Evolutionary conservation across 108 stramenopile genomes (phyloP), one percentile per base, ranked within the genome.

Genomic region (Fistulifera pelliculosa): DNA sequence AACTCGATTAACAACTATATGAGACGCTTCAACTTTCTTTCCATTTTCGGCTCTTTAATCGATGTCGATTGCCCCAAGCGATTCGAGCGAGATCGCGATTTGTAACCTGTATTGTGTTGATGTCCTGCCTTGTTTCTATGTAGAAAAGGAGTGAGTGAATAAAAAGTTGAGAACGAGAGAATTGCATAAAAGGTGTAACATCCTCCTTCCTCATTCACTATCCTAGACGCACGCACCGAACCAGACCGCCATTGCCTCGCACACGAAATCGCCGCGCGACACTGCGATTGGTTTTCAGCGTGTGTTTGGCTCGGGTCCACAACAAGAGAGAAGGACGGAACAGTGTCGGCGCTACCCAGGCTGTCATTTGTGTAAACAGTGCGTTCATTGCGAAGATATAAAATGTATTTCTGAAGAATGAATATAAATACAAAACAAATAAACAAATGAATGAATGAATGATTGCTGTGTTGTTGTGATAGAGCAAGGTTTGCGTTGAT

Each of bases 101-200:
- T 81, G 69, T 90, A 79, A 7, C 88, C 88, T 27, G 88, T 86
- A 55, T 90, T 90, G 70, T 90, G 88, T 19, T 61, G 55, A 47
- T 47, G 58, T 21, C 88, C 88, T 1, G 74, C 68, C 27, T 79
- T 71, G 6, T 60, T 68, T 41, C 78, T 79, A 42, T 19, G 26
- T 26, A 41, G 39, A 54, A 27, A 53, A 28, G 24, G 1, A 2
- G 39, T 21, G 38, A 27, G 47, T 41, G 8, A 41, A 38, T 44
- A 4, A 6, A 39, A n/a, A n/a, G n/a, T n/a, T n/a, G n/a, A n/a
- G n/a, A n/a, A n/a, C n/a, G n/a, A n/a, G n/a, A n/a, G n/a, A n/a
- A n/a, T n/a, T n/a, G n/a, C n/a, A n/a, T n/a, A n/a, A n/a, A n/a
- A n/a, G n/a, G n/a, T n/a, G n/a, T n/a, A n/a, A n/a, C n/a, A n/a